A percentile compares a stretch with the other conserved stretches of the same genome.
These are phyloP conservation scores for Avena atlantica DNA, from an alignment of 176 grass and related monocot species.

Conservation along the genomic window DNA sequence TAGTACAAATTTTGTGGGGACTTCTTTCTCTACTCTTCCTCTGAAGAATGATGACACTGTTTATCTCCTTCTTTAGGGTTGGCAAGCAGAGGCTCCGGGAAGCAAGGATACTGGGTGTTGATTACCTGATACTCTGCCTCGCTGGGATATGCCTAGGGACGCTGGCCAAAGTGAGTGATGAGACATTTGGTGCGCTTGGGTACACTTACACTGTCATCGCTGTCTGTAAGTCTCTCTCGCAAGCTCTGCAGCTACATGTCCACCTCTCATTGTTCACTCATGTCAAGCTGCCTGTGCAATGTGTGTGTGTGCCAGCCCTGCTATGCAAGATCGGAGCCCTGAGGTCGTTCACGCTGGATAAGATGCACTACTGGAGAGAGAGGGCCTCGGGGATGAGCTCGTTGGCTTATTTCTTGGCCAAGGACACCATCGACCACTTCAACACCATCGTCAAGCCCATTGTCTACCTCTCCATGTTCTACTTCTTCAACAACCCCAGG, in stretches of 20 bases:
- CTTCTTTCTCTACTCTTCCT: background rate
- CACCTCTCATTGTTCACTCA: background rate
- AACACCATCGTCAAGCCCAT: constrained; percentile 84
- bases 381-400: constrained; percentile 82
- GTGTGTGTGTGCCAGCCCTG: constrained; percentile 47
- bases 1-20: background rate
- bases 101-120: constrained; percentile 70
- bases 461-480: constrained; percentile 88
- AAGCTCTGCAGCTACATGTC: background rate
- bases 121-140: constrained; percentile 76
- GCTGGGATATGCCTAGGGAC: constrained; percentile 84
- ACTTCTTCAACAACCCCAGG: constrained; percentile 87
- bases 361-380: constrained; percentile 78
- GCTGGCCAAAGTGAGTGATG: constrained; percentile 82
- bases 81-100: constrained; percentile 84
- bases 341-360: constrained; percentile 72
- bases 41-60: background rate
- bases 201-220: constrained; percentile 90
- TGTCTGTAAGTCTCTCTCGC: constrained; percentile 64
- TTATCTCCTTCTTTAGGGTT: constrained; percentile 44
- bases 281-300: background rate
- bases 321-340: constrained; percentile 83
- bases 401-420: constrained; percentile 70
- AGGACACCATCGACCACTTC: constrained; percentile 77
- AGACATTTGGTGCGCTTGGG: constrained; percentile 70